Percentiles rank a stretch among this genome's conserved stretches.
Evolutionary conservation across 2,329 filamentous ascomycete species (phyloP).

Genomic region (Diaporthe sp.): DNA sequence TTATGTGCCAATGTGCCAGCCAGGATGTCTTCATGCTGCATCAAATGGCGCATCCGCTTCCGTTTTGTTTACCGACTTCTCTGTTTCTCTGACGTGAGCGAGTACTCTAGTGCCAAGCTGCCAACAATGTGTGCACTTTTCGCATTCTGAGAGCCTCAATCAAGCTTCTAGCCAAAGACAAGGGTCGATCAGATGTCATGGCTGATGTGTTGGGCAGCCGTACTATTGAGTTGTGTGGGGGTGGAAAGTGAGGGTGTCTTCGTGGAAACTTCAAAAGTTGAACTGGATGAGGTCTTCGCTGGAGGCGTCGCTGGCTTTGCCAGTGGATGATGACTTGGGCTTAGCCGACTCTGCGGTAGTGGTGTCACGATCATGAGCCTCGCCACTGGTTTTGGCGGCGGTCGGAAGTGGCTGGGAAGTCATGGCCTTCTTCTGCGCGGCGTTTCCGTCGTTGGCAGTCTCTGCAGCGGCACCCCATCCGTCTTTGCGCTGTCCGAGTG

Average conservation of each 20-base stretch:
- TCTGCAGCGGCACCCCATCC: background rate
- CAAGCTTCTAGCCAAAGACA: background rate
- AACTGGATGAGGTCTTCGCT: slow-evolving; percentile 27
- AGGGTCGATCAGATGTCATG: background rate
- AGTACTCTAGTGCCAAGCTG: background rate
- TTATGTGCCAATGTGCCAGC: background rate
- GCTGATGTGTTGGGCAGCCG: background rate
- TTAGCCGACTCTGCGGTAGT: background rate
- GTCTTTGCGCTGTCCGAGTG: background rate
- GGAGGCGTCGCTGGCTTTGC: background rate
- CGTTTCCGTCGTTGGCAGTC: background rate
- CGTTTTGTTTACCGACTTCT: background rate
- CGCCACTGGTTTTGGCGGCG: background rate
- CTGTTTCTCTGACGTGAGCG: background rate
- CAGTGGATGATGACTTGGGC: background rate
- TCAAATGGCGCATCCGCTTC: background rate
- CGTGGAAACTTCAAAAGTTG: background rate
- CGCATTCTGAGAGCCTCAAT: background rate
- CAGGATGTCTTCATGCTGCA: background rate
- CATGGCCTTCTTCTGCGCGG: background rate
- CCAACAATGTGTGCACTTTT: background rate
- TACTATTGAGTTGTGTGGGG: background rate
- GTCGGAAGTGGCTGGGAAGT: background rate
- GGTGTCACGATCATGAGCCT: background rate
- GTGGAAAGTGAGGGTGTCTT: background rate